phyloP scores from a whole-genome alignment of 2,329 filamentous ascomycete genomes.

The Neonectria punicea region DNA sequence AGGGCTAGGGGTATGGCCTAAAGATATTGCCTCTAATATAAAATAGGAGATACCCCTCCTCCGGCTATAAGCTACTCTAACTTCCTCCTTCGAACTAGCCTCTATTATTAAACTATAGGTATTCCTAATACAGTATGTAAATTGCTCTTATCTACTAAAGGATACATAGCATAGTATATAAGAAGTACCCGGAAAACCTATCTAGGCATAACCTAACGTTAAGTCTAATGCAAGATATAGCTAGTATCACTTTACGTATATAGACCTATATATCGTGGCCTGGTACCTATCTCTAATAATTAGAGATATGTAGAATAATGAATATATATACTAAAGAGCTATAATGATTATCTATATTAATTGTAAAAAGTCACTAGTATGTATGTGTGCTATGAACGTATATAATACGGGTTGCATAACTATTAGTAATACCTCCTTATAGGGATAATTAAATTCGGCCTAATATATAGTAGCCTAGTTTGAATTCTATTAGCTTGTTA shows the following conservation, averaged over 20 bases:
- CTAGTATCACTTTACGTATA: neutral
- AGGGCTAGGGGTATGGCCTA: too few species aligned
- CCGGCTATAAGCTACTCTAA: too few species aligned
- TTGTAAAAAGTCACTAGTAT: conserved; percentile 3
- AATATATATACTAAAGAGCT: neutral
- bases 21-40: too few species aligned
- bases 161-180: too few species aligned
- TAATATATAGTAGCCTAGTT: neutral
- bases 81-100: too few species aligned
- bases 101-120: too few species aligned
- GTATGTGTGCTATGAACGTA: neutral
- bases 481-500: neutral
- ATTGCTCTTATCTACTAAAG: too few species aligned
- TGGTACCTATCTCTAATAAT: neutral
- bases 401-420: neutral
- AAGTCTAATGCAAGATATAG: conserved; percentile 2
- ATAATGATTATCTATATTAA: conserved; percentile 3
- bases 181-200: too few species aligned
- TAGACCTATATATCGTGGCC: neutral
- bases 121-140: too few species aligned
- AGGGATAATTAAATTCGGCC: neutral
- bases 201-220: neutral
- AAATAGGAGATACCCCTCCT: too few species aligned
- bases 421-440: neutral
- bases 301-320: neutral